These are phyloP conservation scores for Cutaneotrichosporon sp. DNA, from an alignment of 1,284 basidiomycete species.

Conservation along the genomic window DNA sequence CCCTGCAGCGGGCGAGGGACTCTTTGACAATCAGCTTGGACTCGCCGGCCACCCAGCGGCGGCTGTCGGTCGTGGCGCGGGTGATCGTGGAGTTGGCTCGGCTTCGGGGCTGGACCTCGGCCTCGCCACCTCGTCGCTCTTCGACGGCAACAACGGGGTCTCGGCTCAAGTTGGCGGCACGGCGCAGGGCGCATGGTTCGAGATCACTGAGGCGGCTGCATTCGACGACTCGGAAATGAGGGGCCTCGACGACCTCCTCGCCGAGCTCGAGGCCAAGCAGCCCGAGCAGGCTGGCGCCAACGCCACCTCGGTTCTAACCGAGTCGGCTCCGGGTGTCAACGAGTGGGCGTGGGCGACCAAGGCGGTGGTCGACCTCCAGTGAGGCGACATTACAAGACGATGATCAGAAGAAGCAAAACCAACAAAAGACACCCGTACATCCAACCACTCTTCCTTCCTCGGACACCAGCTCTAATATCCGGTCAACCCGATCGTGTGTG, in stretches of 20 bases:
- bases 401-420: conserved; percentile 7
- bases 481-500: conserved; percentile 7
- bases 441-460: conserved; percentile 1
- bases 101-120: conserved; percentile 38
- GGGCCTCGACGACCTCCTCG: conserved; percentile 23
- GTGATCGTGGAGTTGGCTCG: conserved; percentile 45
- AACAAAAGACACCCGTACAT: conserved; percentile 10
- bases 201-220: conserved; percentile 25
- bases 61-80: conserved; percentile 40
- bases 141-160: conserved; percentile 10
- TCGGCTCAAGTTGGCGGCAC: conserved; percentile 15
- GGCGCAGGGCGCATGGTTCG: conserved; percentile 26
- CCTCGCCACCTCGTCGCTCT: conserved; percentile 18
- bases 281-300: conserved; percentile 18
- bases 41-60: conserved; percentile 31
- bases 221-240: conserved; percentile 31
- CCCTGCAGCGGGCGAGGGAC: conserved; percentile 53
- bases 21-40: conserved; percentile 34
- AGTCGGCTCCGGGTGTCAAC: conserved; percentile 14
- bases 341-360: conserved; percentile 29
- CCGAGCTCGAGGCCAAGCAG: conserved; percentile 27
- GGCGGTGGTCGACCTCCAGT: conserved; percentile 25
- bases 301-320: conserved; percentile 15
- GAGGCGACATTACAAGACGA: conserved; percentile 9
- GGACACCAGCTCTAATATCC: not conserved